Conservation (phyloP, 2,329 filamentous ascomycete genomes). For the Aspergillus fijiensis region DNA sequence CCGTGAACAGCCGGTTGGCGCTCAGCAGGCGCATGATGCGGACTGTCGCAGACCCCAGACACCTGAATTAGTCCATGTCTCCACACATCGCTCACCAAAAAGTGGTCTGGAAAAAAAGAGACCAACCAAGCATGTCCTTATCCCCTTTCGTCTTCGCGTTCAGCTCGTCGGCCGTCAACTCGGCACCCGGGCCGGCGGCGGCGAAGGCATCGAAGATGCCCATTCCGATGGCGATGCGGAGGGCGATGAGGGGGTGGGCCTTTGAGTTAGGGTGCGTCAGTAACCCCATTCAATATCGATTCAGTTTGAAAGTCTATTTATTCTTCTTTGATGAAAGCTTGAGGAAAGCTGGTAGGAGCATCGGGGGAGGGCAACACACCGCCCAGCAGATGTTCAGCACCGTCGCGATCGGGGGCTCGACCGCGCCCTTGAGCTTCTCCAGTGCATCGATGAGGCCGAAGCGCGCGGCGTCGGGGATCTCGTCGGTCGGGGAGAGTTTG, state of each 20-base stretch:
- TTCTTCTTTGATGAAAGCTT: too few relatives aligned
- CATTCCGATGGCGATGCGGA: constrained; percentile 20
- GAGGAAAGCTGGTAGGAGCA: too few relatives aligned
- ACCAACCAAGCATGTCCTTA: constrained; percentile 15
- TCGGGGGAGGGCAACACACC: not conserved
- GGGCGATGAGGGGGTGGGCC: too few relatives aligned
- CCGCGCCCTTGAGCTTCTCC: constrained; percentile 10
- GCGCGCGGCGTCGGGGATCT: constrained; percentile 17
- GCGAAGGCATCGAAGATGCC: constrained; percentile 24
- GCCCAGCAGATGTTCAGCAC: constrained; percentile 10
- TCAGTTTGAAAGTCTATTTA: too few relatives aligned
- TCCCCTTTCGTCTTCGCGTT: constrained; percentile 15
- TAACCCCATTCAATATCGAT: too few relatives aligned
- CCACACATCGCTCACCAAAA: too few relatives aligned
- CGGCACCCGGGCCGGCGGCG: not conserved
- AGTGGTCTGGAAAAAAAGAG: too few relatives aligned
- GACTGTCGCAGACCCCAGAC: constrained; percentile 3
- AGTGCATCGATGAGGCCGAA: constrained; percentile 14
- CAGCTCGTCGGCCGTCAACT: constrained; percentile 18
- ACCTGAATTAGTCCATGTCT: not conserved
- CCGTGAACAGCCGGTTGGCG: constrained; percentile 16
- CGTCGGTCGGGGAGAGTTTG: constrained; percentile 12
- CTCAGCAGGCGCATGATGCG: constrained; percentile 22
- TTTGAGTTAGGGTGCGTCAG: too few relatives aligned
- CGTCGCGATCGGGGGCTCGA: constrained; percentile 12